Conservation (phyloP, 345 rosid species). For the Melaleuca quinquenervia region DNA sequence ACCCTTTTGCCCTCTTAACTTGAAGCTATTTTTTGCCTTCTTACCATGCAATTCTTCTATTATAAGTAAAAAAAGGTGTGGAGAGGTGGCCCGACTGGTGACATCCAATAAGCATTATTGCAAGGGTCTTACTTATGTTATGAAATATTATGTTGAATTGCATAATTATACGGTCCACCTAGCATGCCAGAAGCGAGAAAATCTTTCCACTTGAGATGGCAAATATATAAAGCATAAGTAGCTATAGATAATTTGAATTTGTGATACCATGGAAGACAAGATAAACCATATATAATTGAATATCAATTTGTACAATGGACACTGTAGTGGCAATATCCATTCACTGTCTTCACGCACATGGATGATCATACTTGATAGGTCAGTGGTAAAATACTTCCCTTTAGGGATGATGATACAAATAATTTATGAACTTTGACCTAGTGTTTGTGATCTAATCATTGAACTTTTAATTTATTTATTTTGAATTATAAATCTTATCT, state of each 20-base stretch:
- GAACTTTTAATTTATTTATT: too few relatives aligned
- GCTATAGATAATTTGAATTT: neutral
- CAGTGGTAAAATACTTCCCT: neutral
- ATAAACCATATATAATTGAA: neutral
- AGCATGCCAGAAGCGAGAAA: neutral
- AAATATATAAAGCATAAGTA: neutral
- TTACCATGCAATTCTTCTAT: neutral
- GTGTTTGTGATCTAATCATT: too few relatives aligned
- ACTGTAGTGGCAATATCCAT: neutral
- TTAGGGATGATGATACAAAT: too few relatives aligned
- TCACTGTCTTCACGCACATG: neutral
- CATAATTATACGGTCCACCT: neutral
- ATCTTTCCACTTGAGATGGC: neutral
- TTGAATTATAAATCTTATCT: too few relatives aligned
- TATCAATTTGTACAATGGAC: neutral
- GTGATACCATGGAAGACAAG: neutral
- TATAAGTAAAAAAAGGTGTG: neutral
- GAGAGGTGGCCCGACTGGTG: neutral
- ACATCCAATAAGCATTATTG: neutral
- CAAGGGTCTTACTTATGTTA: neutral
- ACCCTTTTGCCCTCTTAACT: neutral
- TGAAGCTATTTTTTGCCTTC: neutral
- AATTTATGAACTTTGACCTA: too few relatives aligned
- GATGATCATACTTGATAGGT: neutral
- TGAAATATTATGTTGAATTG: neutral